These are phyloP conservation scores for Mallotus repandus DNA, from an alignment of 441 rosid genomes.

Conservation along the genomic window DNA sequence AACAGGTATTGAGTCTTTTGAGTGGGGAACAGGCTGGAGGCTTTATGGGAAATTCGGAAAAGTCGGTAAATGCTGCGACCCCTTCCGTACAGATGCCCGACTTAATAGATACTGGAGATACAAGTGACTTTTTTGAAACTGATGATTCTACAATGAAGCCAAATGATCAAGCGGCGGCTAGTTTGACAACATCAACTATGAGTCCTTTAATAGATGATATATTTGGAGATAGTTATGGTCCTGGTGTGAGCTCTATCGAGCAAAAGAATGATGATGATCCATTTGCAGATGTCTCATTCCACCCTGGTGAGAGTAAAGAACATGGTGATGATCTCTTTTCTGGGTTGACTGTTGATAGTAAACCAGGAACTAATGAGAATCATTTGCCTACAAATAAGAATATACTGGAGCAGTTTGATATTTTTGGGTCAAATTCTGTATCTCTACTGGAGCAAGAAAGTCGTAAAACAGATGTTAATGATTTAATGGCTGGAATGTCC, in stretches of 20 bases:
- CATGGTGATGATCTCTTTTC: slow-evolving; percentile 70
- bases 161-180: slow-evolving; percentile 40
- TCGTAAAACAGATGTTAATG: slow-evolving; percentile 42
- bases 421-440: slow-evolving; percentile 54
- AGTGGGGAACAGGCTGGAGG: slow-evolving; percentile 49
- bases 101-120: slow-evolving; percentile 79
- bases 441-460: slow-evolving; percentile 41
- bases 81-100: slow-evolving; percentile 64
- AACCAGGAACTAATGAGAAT: slow-evolving; percentile 38
- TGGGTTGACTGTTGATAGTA: slow-evolving; percentile 68
- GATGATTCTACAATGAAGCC: slow-evolving; percentile 41
- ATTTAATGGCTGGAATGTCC: slow-evolving; percentile 75
- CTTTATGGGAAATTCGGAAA: slow-evolving; percentile 42
- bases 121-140: slow-evolving; percentile 43
- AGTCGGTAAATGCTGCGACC: slow-evolving; percentile 45
- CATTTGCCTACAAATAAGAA: slow-evolving; percentile 28
- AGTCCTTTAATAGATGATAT: slow-evolving; percentile 69
- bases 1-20: slow-evolving; percentile 78
- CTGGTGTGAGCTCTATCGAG: slow-evolving; percentile 37
- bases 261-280: slow-evolving; percentile 68
- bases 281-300: slow-evolving; percentile 87
- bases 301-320: slow-evolving; percentile 48
- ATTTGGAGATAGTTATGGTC: slow-evolving; percentile 58
- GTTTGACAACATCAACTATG: slow-evolving; percentile 34
- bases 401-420: slow-evolving; percentile 57